Conservation (phyloP, 1,284 basidiomycete species). For the Ustilago nuda region DNA sequence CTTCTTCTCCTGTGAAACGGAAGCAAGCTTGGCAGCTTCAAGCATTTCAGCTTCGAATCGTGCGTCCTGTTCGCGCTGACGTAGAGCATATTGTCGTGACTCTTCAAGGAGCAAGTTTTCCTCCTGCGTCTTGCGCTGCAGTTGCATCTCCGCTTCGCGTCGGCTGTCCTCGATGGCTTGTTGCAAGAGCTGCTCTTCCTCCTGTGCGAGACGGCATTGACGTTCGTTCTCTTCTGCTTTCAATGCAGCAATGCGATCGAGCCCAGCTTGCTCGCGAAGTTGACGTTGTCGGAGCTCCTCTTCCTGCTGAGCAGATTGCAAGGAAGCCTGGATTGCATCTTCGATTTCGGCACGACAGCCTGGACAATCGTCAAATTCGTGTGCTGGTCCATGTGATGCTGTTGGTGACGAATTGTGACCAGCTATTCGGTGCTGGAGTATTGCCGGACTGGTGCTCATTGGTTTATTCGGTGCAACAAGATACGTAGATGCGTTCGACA, state of each 20-base stretch:
- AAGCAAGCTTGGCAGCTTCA: conserved; percentile 34
- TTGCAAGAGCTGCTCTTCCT: conserved; percentile 41
- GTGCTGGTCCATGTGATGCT: conserved; percentile 17
- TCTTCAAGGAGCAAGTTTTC: conserved; percentile 42
- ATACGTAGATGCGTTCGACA: not conserved
- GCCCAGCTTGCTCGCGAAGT: conserved; percentile 29
- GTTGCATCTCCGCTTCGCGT: conserved; percentile 34
- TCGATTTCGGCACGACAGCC: conserved; percentile 50
- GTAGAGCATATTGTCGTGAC: conserved; percentile 36
- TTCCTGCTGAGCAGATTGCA: conserved; percentile 37
- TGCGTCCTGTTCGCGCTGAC: conserved; percentile 29
- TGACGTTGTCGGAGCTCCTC: conserved; percentile 21
- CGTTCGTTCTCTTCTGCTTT: conserved; percentile 35
- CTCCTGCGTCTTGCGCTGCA: conserved; percentile 13
- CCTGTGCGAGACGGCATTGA: conserved; percentile 26
- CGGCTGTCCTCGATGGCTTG: conserved; percentile 41
- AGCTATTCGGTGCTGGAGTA: not conserved
- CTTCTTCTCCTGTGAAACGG: conserved; percentile 18
- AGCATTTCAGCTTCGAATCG: conserved; percentile 29
- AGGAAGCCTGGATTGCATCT: conserved; percentile 46
- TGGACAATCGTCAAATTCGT: conserved; percentile 45
- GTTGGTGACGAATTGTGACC: not conserved
- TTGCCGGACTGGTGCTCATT: not conserved
- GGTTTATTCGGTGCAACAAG: not conserved
- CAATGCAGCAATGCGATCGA: conserved; percentile 28